These are phyloP conservation scores for Rhizomucor pusillus DNA, from an alignment of 371 early-diverging fungal genomes.

Conservation along the genomic window DNA sequence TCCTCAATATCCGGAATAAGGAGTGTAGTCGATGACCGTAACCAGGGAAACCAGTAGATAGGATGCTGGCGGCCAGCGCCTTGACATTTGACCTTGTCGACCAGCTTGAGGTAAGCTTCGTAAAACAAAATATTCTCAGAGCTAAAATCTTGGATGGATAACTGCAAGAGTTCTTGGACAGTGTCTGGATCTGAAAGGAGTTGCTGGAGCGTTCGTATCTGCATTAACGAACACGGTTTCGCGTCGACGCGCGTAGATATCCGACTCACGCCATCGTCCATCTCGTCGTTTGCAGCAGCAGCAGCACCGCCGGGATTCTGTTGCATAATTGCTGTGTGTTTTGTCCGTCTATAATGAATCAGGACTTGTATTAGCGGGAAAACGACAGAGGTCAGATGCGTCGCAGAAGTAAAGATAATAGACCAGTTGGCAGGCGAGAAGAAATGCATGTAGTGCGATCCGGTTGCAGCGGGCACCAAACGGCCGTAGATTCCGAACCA, in stretches of 20 bases:
- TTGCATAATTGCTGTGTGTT: too few relatives aligned
- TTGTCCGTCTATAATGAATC: not conserved
- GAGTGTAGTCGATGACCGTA: not conserved
- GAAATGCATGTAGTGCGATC: constrained; percentile 1
- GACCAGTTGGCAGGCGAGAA: constrained; percentile 26
- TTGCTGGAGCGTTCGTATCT: constrained; percentile 16
- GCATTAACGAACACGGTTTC: constrained; percentile 1
- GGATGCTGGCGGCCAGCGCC: not conserved
- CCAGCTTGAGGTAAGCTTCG: constrained; percentile 26
- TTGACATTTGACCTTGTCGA: constrained; percentile 12
- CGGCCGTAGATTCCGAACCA: constrained; percentile 15
- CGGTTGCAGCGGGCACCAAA: not conserved
- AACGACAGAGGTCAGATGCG: constrained; percentile 27
- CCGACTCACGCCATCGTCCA: not conserved
- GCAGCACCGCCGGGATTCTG: too few relatives aligned
- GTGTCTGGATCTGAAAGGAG: constrained; percentile 18
- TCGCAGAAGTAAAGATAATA: constrained; percentile 14
- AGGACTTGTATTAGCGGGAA: constrained; percentile 18
- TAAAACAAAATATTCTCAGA: constrained; percentile 40
- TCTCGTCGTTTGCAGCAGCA: not conserved
- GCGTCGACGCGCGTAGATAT: constrained; percentile 3
- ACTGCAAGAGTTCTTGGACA: constrained; percentile 17
- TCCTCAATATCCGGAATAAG: not conserved
- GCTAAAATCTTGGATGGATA: constrained; percentile 44
- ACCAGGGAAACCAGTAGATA: too few relatives aligned